phyloP scores from a whole-genome alignment of 495 filamentous ascomycete species.

The Lasiosphaeria ovina region DNA sequence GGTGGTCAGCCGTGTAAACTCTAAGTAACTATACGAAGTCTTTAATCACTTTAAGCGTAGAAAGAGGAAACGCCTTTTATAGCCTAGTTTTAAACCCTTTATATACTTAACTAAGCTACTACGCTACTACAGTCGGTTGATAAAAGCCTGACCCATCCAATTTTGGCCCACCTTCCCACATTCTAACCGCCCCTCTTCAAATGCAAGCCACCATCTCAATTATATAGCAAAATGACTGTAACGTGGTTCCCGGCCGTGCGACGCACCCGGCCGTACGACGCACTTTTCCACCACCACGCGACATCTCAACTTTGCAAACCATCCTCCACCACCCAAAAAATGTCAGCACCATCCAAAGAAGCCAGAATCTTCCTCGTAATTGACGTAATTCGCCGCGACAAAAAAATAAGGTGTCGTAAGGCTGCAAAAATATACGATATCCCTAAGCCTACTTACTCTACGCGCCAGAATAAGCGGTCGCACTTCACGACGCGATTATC shows the following conservation, averaged over 20 bases:
- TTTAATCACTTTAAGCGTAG: too few species aligned
- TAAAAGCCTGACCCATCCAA: too few species aligned
- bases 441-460: slow-evolving; percentile 5
- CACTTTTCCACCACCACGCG: slow-evolving; percentile 4
- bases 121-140: too few species aligned
- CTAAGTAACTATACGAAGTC: not conserved
- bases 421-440: slow-evolving; percentile 7
- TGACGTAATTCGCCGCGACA: slow-evolving; percentile 1
- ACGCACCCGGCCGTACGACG: too few species aligned
- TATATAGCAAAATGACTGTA: too few species aligned
- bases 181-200: too few species aligned
- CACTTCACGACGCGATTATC: not conserved
- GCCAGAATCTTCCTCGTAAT: slow-evolving; percentile 3
- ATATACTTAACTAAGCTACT: too few species aligned
- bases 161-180: too few species aligned
- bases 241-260: too few species aligned
- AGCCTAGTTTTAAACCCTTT: too few species aligned
- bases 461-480: slow-evolving; percentile 5
- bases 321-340: slow-evolving; percentile 6
- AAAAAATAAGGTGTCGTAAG: slow-evolving; percentile 3
- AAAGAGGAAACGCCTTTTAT: too few species aligned
- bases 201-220: too few species aligned
- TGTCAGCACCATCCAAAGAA: slow-evolving; percentile 1
- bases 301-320: not conserved
- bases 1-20: slow-evolving; percentile 13